Conservation (phyloP, 331 rosid species). For the Stylosanthes scabra region DNA sequence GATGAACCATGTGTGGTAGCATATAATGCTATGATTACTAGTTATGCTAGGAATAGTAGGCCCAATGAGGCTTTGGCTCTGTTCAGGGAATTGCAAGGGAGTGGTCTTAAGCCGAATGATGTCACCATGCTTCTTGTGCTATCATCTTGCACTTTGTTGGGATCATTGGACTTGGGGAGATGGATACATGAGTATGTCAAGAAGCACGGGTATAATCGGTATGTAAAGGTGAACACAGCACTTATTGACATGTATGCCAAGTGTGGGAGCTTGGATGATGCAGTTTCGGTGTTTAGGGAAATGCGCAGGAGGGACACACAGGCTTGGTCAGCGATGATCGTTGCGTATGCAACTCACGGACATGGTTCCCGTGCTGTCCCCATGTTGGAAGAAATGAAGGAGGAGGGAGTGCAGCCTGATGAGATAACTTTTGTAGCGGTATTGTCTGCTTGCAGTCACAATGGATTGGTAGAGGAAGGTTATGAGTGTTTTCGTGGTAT, state of each 20-base stretch:
- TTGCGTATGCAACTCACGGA: conserved; percentile 86
- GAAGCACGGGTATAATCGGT: conserved; percentile 66
- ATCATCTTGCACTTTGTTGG: conserved; percentile 74
- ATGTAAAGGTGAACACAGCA: conserved; percentile 85
- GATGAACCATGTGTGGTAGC: conserved; percentile 72
- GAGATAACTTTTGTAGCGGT: conserved; percentile 80
- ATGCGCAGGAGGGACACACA: conserved; percentile 76
- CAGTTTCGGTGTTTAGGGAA: conserved; percentile 61
- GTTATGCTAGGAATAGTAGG: conserved; percentile 69
- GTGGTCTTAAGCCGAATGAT: conserved; percentile 68
- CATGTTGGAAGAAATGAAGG: conserved; percentile 75
- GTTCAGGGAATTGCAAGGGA: conserved; percentile 77
- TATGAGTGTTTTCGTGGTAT: conserved; percentile 61
- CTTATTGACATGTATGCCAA: conserved; percentile 86
- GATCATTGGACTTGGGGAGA: conserved; percentile 78
- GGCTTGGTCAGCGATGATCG: conserved; percentile 84
- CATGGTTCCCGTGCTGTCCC: conserved; percentile 59
- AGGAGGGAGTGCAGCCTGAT: conserved; percentile 63
- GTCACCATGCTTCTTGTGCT: conserved; percentile 84
- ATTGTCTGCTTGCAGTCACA: conserved; percentile 84
- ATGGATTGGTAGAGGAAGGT: conserved; percentile 79
- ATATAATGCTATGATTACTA: conserved; percentile 71
- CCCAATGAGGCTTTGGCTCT: conserved; percentile 86
- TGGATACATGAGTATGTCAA: conserved; percentile 89
- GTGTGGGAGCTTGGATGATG: conserved; percentile 83